Evolutionary conservation across 306 rosid species (phyloP).

Genomic region (Alnus rubra): DNA sequence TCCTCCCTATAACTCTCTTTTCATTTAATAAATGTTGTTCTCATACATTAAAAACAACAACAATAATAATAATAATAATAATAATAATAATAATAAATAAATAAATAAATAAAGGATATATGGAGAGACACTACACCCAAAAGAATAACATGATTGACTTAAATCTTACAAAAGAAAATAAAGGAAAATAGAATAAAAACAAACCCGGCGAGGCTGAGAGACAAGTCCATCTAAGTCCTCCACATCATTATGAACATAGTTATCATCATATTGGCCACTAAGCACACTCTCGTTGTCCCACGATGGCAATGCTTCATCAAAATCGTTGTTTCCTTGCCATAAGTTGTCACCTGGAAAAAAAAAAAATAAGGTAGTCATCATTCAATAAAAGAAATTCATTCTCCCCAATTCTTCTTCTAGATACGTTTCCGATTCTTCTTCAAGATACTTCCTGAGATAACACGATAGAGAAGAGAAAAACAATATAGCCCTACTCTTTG

Average conservation of each 20-base stretch:
- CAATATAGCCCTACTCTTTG: neutral
- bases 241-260: neutral
- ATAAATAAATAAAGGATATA: neutral
- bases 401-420: neutral
- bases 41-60: neutral
- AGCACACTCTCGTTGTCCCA: slow-evolving; percentile 27
- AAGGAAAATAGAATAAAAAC: neutral
- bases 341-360: slow-evolving; percentile 13
- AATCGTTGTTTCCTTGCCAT: slow-evolving; percentile 13
- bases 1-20: neutral
- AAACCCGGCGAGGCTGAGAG: slow-evolving; percentile 28
- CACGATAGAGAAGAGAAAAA: neutral
- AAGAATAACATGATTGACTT: neutral
- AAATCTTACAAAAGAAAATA: neutral
- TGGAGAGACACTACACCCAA: neutral
- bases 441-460: neutral
- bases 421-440: neutral
- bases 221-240: slow-evolving; percentile 22
- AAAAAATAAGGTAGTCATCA: neutral
- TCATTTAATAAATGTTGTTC: neutral
- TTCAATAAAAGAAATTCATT: neutral
- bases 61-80: too few species aligned
- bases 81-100: too few species aligned
- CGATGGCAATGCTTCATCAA: slow-evolving; percentile 24
- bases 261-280: slow-evolving; percentile 6